Evolutionary conservation across 2,329 filamentous ascomycete species (phyloP).

Genomic region (Alternaria angustiovoidea): DNA sequence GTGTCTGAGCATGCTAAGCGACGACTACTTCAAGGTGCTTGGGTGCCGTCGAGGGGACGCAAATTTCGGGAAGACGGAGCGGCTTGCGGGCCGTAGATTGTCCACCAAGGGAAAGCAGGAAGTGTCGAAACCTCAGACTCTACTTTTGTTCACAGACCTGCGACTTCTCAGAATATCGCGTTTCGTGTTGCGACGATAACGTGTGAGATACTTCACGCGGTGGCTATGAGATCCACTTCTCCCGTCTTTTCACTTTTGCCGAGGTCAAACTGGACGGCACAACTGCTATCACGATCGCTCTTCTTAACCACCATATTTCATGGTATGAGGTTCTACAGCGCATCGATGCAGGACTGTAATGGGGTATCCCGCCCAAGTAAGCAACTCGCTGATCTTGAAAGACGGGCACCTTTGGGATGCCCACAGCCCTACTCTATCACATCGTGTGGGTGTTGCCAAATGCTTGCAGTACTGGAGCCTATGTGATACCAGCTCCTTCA

Average conservation of each 20-base stretch:
- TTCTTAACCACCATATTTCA: not conserved
- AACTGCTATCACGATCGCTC: not conserved
- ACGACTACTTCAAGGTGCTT: not conserved
- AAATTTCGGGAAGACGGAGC: conserved; percentile 14
- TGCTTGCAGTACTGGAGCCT: not conserved
- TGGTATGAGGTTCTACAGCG: not conserved
- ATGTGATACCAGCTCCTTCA: not conserved
- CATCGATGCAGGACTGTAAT: not conserved
- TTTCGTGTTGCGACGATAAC: not conserved
- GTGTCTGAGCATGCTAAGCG: not conserved
- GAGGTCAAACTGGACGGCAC: conserved; percentile 7
- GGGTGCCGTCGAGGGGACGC: not conserved
- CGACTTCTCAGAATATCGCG: not conserved
- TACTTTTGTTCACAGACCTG: not conserved
- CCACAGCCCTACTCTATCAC: not conserved
- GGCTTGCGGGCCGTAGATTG: conserved; percentile 15
- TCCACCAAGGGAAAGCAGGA: not conserved
- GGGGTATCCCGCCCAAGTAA: not conserved
- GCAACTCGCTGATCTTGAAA: not conserved
- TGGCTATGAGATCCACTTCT: not conserved
- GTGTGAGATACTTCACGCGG: not conserved
- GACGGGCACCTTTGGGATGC: not conserved
- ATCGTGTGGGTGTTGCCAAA: not conserved
- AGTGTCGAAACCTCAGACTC: not conserved
- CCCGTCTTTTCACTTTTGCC: conserved; percentile 4